These are phyloP conservation scores for Ambrosia hybrid DNA, from an alignment of 140 eudicot species.

Conservation along the genomic window DNA sequence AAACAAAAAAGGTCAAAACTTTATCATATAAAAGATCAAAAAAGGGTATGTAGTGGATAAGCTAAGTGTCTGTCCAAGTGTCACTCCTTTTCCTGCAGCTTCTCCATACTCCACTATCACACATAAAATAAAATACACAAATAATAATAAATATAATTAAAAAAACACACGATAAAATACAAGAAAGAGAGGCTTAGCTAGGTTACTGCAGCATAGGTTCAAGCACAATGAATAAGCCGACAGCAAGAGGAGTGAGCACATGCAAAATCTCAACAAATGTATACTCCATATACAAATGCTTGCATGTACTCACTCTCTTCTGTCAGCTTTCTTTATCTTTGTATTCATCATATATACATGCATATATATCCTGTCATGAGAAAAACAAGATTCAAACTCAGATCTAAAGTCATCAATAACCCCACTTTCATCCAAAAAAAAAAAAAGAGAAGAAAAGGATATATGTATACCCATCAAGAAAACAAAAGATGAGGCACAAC, in stretches of 20 bases:
- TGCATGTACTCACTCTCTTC: conserved; percentile 71
- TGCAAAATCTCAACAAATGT: conserved; percentile 30
- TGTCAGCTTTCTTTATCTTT: conserved; percentile 36
- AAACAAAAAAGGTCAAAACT: not conserved
- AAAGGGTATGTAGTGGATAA: not conserved
- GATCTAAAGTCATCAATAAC: conserved; percentile 22
- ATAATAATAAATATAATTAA: not conserved
- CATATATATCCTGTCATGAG: not conserved
- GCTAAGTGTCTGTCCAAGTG: conserved; percentile 33
- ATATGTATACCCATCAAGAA: conserved; percentile 7
- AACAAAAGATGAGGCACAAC: not conserved
- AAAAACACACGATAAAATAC: conserved; percentile 2
- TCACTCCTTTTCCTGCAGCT: conserved; percentile 5
- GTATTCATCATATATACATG: not conserved
- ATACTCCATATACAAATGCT: conserved; percentile 37
- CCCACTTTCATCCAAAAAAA: not conserved
- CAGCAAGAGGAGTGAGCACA: conserved; percentile 67
- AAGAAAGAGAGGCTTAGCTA: not conserved
- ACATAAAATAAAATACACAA: conserved; percentile 18
- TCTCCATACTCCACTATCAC: conserved; percentile 15
- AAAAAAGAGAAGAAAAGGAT: not conserved
- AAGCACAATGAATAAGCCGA: conserved; percentile 31
- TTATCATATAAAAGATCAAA: not conserved
- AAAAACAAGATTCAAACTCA: conserved; percentile 17
- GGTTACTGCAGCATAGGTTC: conserved; percentile 5